Evolutionary conservation across 345 rosid genomes (phyloP).

Genomic region (Rhizophora apiculata): DNA sequence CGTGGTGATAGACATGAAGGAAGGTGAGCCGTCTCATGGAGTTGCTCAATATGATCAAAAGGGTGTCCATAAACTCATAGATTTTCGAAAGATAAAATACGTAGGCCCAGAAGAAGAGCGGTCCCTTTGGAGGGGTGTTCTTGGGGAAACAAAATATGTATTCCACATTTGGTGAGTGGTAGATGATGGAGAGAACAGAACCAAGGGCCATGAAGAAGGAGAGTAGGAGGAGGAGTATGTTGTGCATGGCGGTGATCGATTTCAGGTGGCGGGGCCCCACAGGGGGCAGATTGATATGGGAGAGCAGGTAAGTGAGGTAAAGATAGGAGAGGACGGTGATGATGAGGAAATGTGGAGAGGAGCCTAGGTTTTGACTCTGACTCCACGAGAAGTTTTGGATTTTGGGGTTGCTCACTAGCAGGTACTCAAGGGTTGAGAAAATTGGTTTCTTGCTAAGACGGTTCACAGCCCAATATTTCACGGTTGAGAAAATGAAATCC

Average conservation of each 20-base stretch:
- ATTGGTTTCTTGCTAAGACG: slow-evolving; percentile 5
- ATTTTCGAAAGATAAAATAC: slow-evolving; percentile 61
- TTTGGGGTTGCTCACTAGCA: slow-evolving; percentile 54
- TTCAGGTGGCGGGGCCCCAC: slow-evolving; percentile 38
- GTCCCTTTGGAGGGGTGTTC: slow-evolving; percentile 42
- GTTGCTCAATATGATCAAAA: slow-evolving; percentile 44
- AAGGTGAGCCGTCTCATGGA: slow-evolving; percentile 48
- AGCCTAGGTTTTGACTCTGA: slow-evolving; percentile 45
- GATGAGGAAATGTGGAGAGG: slow-evolving; percentile 48
- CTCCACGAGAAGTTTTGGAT: slow-evolving; percentile 57
- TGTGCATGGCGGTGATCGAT: slow-evolving; percentile 62
- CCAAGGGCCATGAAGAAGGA: slow-evolving; percentile 73
- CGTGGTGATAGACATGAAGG: slow-evolving; percentile 73
- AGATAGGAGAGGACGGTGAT: slow-evolving; percentile 44
- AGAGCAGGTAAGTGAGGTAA: slow-evolving; percentile 42
- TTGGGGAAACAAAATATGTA: slow-evolving; percentile 47
- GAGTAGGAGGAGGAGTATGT: slow-evolving; percentile 50
- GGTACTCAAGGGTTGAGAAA: slow-evolving; percentile 34
- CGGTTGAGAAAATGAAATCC: slow-evolving; percentile 12
- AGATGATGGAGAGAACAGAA: slow-evolving; percentile 47
- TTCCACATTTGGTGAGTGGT: slow-evolving; percentile 23
- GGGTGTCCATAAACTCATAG: slow-evolving; percentile 55
- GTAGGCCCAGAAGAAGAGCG: slow-evolving; percentile 64
- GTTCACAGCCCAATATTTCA: neutral
- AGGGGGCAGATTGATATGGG: slow-evolving; percentile 24